phyloP scores from a whole-genome alignment of 2,329 filamentous ascomycete species.

The Hymenoscyphus fraxineus region DNA sequence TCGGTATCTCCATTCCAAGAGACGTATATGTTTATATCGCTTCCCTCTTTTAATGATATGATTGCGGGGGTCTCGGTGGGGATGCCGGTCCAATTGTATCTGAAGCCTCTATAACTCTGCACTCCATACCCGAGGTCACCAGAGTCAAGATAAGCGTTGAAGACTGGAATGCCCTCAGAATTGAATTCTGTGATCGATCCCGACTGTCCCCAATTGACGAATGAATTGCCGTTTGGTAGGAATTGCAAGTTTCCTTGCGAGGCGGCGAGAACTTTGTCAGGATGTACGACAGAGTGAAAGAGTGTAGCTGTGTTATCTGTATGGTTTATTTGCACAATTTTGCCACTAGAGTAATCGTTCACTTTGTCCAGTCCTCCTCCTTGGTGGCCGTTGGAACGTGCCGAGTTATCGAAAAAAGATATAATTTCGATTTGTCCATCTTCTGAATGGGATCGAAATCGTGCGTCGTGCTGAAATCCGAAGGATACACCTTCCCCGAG shows the following conservation, averaged over 20 bases:
- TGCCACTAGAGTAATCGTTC: neutral
- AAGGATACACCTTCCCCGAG: constrained; percentile 44
- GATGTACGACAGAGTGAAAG: neutral
- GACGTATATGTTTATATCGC: constrained; percentile 36
- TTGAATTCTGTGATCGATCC: constrained; percentile 23
- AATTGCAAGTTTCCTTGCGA: constrained; percentile 43
- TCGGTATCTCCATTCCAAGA: constrained; percentile 39
- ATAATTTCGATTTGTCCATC: constrained; percentile 38
- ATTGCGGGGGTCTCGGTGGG: constrained; percentile 23
- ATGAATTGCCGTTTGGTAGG: constrained; percentile 40
- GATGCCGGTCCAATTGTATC: constrained; percentile 30
- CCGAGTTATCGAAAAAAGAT: constrained; percentile 42
- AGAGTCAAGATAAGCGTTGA: constrained; percentile 26
- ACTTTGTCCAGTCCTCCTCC: neutral
- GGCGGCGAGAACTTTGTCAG: constrained; percentile 24
- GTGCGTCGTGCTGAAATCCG: constrained; percentile 46
- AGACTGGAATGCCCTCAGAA: neutral
- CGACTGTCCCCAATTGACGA: constrained; percentile 42
- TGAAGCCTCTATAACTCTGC: constrained; percentile 31
- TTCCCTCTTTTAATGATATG: constrained; percentile 14
- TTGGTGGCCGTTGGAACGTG: constrained; percentile 33
- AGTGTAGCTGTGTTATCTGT: constrained; percentile 1
- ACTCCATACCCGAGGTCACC: constrained; percentile 19
- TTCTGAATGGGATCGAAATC: constrained; percentile 35
- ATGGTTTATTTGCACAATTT: constrained; percentile 23